Conservation (phyloP, 2,329 filamentous ascomycete species). For the Colletotrichum sp. region DNA sequence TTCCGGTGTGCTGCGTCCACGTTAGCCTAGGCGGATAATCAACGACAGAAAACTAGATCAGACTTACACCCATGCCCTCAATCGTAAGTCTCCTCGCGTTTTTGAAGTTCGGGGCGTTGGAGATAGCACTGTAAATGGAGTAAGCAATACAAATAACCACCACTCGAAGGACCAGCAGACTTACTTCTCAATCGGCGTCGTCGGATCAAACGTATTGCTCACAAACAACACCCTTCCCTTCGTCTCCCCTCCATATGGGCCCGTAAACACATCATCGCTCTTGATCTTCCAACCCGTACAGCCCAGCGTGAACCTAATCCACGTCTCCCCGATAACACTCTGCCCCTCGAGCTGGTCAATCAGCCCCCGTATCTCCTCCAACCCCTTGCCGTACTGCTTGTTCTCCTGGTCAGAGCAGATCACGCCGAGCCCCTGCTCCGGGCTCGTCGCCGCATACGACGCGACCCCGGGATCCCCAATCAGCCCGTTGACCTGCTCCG, state of each 20-base stretch:
- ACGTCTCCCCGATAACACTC: not conserved
- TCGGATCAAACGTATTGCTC: not conserved
- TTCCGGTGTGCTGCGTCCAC: not conserved
- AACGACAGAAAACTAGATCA: not conserved
- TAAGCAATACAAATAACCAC: not conserved
- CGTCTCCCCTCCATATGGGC: not conserved
- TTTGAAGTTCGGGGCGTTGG: not conserved
- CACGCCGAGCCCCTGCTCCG: not conserved
- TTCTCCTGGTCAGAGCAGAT: not conserved
- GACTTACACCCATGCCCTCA: not conserved
- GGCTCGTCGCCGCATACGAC: not conserved
- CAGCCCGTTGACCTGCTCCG: not conserved
- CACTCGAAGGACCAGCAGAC: not conserved
- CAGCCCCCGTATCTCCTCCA: not conserved
- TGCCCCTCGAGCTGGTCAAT: not conserved
- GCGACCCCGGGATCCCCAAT: not conserved
- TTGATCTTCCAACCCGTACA: not conserved
- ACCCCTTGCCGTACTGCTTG: not conserved
- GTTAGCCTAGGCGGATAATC: not conserved
- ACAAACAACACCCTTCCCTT: not conserved
- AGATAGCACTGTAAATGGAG: not conserved
- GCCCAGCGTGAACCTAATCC: not conserved
- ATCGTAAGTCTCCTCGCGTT: not conserved
- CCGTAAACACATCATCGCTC: not conserved
- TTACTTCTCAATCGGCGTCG: slow-evolving; percentile 2